Base-by-base conservation (phyloP, 495 filamentous ascomycete genomes). In the Clavariopsis aquatica region DNA sequence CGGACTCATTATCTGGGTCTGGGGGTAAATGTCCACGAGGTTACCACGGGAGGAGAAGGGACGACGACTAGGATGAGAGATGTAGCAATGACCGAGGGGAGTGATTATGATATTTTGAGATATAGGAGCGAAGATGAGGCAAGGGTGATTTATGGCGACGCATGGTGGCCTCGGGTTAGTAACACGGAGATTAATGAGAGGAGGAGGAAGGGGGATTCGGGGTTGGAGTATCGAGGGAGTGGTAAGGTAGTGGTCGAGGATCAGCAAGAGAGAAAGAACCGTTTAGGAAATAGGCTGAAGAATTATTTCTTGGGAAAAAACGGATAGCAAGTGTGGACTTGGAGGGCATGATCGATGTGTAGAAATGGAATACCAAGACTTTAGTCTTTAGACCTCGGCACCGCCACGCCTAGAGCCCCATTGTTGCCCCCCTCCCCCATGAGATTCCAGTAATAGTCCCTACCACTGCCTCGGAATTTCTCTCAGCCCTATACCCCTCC, bases 131-230 rank as follows among this genome's bases (percentile, higher is more conserved):
- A 68, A 43, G 60, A 47, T 8, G 65, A 68, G 27, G 45, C 59
- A 1, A 63, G 58, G 54, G 24, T 7, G 55, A 22, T 34, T 10
- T 68, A 68, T 60, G 65, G 59, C 1, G 36, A n/a, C 12, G 31
- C 15, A n/a, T 68, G 65, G 65, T 63, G 60, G 52, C 65, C 65
- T 0, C 34, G 59, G 36, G 65, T 68, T 20, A 53, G 45, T 27
- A 68, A 63, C 46, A 68, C 65, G 3, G 65, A 63, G 59, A 63
- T 63, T 52, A 68, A 68, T 59, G 65, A 68, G 54, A 19, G 65
- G 26, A 58, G 59, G 34, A 49, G 59, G 24, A 62, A 19, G 49
- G 65, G 58, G 23, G 57, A 27, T 17, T 13, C 7, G 43, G 27
- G 57, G 6, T 8, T 12, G 41, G 43, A 15, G 43, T 60, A 60